Conservation (phyloP, 2,329 filamentous ascomycete species). For the Cercospora sesami region DNA sequence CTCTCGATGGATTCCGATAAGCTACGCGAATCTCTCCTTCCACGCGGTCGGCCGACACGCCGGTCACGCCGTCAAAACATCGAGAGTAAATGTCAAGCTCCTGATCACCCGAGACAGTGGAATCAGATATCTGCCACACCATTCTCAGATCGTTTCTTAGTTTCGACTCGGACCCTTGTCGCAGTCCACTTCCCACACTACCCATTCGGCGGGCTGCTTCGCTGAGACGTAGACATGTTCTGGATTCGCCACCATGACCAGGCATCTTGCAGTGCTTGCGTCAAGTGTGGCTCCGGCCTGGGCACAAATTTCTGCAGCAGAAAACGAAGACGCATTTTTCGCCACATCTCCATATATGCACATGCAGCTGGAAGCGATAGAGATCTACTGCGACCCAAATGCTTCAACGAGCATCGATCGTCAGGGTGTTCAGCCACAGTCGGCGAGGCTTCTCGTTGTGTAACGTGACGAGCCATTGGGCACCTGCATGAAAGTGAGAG, state of each 20-base stretch:
- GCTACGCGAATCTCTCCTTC: neutral
- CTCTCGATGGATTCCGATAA: neutral
- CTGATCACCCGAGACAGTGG: neutral
- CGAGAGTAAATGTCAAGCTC: neutral
- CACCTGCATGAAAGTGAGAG: neutral
- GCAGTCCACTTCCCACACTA: neutral
- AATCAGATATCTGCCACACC: neutral
- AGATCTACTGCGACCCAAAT: neutral
- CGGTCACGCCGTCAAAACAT: neutral
- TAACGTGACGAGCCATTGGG: neutral
- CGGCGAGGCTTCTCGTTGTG: neutral
- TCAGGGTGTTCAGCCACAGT: neutral
- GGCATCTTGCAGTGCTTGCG: neutral
- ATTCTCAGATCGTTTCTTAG: neutral
- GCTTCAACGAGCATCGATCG: neutral
- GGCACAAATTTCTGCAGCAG: neutral
- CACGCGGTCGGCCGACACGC: neutral
- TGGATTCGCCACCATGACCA: neutral
- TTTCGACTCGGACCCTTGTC: neutral
- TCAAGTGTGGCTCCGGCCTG: neutral
- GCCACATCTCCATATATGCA: neutral
- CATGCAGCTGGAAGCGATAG: neutral
- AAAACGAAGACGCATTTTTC: neutral
- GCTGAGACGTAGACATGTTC: neutral
- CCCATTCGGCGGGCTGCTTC: neutral